Conservation (phyloP, 768 basidiomycete species). For the Agaricus blazei region DNA sequence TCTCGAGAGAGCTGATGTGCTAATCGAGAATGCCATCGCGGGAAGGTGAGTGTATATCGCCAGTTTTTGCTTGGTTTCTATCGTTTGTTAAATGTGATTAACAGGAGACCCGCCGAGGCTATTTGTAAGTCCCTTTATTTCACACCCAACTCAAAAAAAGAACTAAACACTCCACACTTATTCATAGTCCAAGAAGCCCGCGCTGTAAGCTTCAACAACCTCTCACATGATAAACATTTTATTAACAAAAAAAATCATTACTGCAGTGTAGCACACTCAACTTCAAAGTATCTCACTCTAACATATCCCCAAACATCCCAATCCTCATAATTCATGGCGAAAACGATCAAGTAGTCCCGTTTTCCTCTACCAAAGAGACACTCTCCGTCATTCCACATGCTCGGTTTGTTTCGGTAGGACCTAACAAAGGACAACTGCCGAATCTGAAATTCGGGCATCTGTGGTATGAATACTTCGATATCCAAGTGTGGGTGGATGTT, state of each 20-base stretch:
- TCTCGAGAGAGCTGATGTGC: no score
- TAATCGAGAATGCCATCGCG: no score
- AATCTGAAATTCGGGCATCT: conserved; percentile 35
- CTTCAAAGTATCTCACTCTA: no score
- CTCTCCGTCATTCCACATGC: conserved; percentile 33
- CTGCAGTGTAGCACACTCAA: background rate
- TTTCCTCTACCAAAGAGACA: conserved; percentile 29
- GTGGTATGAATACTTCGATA: conserved; percentile 38
- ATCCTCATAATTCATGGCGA: conserved; percentile 39
- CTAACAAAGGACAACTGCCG: conserved; percentile 27
- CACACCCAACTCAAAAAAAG: no score
- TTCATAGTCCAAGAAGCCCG: no score
- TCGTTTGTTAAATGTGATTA: background rate
- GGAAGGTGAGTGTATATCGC: conserved; percentile 15
- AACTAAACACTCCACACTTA: background rate
- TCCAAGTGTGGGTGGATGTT: conserved; percentile 17
- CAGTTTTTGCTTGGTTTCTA: conserved; percentile 26
- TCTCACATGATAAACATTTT: background rate
- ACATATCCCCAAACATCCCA: conserved; percentile 4
- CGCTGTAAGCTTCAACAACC: no score
- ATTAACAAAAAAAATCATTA: no score
- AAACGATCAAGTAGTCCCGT: conserved; percentile 33
- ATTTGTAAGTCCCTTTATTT: no score
- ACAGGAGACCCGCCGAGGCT: no score
- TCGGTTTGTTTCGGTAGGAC: conserved; percentile 26